A percentile compares a stretch with the other conserved stretches of the same genome.
phyloP scores from a whole-genome alignment of 257 asterid species.

The Jacaranda copaia region DNA sequence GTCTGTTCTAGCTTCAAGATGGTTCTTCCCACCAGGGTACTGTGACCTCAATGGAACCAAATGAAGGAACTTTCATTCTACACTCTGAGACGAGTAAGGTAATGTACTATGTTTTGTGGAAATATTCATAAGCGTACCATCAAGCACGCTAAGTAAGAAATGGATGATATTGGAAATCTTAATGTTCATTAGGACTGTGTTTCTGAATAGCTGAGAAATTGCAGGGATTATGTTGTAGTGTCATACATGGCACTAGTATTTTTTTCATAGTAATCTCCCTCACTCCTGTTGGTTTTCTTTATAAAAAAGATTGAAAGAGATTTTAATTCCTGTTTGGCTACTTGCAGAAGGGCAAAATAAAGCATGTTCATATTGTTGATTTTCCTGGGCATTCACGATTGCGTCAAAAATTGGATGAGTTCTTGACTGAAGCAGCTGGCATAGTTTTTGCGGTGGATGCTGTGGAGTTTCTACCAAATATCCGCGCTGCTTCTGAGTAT shows the following conservation, averaged over 20 bases:
- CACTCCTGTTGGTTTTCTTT: background rate
- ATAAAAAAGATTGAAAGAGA: background rate
- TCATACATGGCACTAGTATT: background rate
- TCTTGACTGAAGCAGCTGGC: conserved; percentile 82
- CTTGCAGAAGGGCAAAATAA: conserved; percentile 70
- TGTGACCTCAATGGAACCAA: conserved; percentile 93
- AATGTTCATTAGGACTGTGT: background rate
- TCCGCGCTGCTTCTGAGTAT: conserved; percentile 87
- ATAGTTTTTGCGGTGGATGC: conserved; percentile 81
- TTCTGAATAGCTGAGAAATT: conserved; percentile 8
- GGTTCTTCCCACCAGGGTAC: conserved; percentile 89
- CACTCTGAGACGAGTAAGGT: conserved; percentile 78
- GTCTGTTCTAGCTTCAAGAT: conserved; percentile 72
- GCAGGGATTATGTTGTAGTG: background rate
- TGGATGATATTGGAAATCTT: background rate
- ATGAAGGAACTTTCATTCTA: conserved; percentile 69
- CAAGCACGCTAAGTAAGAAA: conserved; percentile 21
- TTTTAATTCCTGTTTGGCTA: conserved; percentile 25
- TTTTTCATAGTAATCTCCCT: background rate
- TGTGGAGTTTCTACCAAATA: conserved; percentile 80
- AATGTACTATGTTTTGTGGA: conserved; percentile 20
- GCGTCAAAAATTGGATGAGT: conserved; percentile 73
- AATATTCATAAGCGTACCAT: conserved; percentile 1
- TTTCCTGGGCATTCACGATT: conserved; percentile 94
- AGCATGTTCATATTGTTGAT: conserved; percentile 78